Percentiles rank a stretch among this genome's conserved stretches.
These are phyloP conservation scores for Cryphonectria parasitica DNA, from an alignment of 2,329 filamentous ascomycete species.

Conservation along the genomic window DNA sequence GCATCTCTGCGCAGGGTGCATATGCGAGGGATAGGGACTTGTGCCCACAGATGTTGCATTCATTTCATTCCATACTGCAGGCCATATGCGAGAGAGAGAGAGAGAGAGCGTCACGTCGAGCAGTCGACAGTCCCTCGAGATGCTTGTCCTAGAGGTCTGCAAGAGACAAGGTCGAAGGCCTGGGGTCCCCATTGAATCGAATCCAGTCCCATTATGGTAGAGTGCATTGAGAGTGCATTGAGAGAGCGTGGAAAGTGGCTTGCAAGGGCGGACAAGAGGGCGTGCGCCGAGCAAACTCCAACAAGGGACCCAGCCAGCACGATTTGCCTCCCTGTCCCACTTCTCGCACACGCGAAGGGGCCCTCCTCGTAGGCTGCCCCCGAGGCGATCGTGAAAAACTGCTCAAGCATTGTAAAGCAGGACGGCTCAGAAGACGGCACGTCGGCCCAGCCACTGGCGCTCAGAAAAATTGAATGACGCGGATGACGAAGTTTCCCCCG, in stretches of 20 bases:
- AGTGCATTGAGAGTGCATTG: conserved; percentile 9
- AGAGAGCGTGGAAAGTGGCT: neutral
- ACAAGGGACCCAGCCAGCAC: conserved; percentile 12
- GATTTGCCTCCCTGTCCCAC: conserved; percentile 28
- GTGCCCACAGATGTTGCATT: neutral
- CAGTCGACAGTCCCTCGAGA: conserved; percentile 3
- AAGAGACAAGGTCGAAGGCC: neutral
- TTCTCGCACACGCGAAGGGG: conserved; percentile 18
- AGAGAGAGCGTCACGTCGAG: neutral
- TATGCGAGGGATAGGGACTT: conserved; percentile 26
- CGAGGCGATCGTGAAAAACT: conserved; percentile 24
- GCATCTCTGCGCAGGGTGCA: conserved; percentile 25
- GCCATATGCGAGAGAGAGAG: neutral
- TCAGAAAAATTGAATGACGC: conserved; percentile 18
- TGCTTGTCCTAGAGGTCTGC: conserved; percentile 1
- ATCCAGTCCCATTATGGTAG: conserved; percentile 8
- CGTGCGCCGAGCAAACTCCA: conserved; percentile 14
- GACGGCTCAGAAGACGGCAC: conserved; percentile 12
- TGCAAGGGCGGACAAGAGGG: conserved; percentile 1
- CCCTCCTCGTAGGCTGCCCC: conserved; percentile 15
- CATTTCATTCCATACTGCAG: neutral
- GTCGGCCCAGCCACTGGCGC: conserved; percentile 26
- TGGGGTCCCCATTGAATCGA: neutral
- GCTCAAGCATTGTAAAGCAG: conserved; percentile 3
- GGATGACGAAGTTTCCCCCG: conserved; percentile 14